Evolutionary conservation across 257 asterid genomes (phyloP), one percentile per base, ranked within the genome.

Genomic region (Solanum phureja): DNA sequence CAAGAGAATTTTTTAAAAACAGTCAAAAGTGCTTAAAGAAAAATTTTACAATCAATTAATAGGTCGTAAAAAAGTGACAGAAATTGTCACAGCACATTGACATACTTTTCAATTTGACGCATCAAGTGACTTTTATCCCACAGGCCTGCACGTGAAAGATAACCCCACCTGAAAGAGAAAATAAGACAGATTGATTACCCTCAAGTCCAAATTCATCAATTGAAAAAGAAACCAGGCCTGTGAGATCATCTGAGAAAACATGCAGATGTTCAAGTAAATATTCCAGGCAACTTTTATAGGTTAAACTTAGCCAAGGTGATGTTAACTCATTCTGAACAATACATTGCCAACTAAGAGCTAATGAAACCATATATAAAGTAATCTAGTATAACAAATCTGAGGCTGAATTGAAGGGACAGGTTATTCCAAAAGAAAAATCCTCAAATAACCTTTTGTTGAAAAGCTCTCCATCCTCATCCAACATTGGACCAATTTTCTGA

Each of bases 41-140:
- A 35, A 23, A 1, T 11, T 7, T 34, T 62, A 27, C 33, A 5
- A 84, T 77, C 84, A 77, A 77, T 24, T 24, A 24, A 40, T 77
- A 77, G 84, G 37, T 35, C 2, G 3, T 18, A 29, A 34, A 73
- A 13, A 76, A 76, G 23, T 40, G 60, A 76, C 23, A 29, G 31
- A 40, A 40, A n/a, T 40, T 23, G 33, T 76, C 60, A 40, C 84
- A 85, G 24, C 62, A 8, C 35, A 86, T 88, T 82, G 79, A 86
- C 92, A 58, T 93, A 95, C 98, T 95, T 95, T 91, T 95, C 98
- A 56, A 95, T 95, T 89, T 95, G 98, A 89, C 98, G 93, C 98
- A 95, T 95, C 37, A 95, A 90, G 93, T 95, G 98, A 91, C 98
- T 95, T 92, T 95, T 95, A 94, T 95, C 98, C 98, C 98, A 95